Percentiles rank a stretch among this genome's conserved stretches.
phyloP scores from a whole-genome alignment of 2,329 filamentous ascomycete genomes.

The Pseudopyrenochaeta lycopersici region DNA sequence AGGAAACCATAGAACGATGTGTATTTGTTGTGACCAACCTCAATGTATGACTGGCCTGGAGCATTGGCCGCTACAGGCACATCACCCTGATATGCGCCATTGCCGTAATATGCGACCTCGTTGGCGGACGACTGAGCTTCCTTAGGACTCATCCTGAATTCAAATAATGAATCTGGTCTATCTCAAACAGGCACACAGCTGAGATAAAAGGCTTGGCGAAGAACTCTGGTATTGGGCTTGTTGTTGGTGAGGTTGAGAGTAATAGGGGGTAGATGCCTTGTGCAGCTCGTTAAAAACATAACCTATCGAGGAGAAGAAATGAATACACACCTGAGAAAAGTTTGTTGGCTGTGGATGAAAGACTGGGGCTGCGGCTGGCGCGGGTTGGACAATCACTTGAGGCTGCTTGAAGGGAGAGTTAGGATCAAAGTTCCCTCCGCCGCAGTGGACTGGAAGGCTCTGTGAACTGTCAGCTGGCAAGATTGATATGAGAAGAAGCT shows the following conservation, averaged over 20 bases:
- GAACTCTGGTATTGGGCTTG: constrained; percentile 12
- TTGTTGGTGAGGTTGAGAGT: constrained; percentile 13
- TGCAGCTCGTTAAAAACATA: neutral
- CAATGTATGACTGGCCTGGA: constrained; percentile 2
- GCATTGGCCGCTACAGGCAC: constrained; percentile 2
- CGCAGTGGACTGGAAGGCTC: constrained; percentile 15
- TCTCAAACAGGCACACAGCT: constrained; percentile 26
- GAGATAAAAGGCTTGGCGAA: constrained; percentile 24
- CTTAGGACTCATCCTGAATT: constrained; percentile 13
- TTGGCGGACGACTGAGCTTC: constrained; percentile 20
- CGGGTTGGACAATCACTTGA: constrained; percentile 13
- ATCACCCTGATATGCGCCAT: constrained; percentile 2
- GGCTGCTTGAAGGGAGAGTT: constrained; percentile 15
- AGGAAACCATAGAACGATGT: neutral
- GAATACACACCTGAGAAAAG: constrained; percentile 18
- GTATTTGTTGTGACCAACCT: neutral
- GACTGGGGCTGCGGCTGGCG: constrained; percentile 10
- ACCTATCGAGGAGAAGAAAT: neutral
- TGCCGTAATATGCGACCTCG: constrained; percentile 11
- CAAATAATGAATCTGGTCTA: neutral
- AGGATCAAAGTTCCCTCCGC: constrained; percentile 25
- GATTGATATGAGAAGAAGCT: neutral
- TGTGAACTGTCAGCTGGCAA: neutral
- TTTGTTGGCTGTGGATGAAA: constrained; percentile 11
- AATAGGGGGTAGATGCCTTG: constrained; percentile 15